Conservation (phyloP, 108 stramenopile species). For the Nannochloropsis salina region DNA sequence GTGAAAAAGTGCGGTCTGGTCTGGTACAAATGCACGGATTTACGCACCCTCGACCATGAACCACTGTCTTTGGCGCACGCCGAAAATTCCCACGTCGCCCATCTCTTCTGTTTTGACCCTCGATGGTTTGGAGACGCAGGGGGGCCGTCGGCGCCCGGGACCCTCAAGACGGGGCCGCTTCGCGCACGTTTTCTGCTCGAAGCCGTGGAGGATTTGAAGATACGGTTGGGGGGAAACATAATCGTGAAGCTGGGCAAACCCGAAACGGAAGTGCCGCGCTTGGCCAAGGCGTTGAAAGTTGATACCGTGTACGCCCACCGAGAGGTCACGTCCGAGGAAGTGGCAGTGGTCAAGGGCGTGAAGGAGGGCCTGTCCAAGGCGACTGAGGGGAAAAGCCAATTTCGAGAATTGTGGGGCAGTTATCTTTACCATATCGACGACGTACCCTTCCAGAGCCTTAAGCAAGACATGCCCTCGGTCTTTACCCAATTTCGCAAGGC, state of each 20-base stretch:
- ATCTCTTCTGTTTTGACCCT: constrained; percentile 32
- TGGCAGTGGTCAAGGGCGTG: constrained; percentile 15
- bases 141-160: background rate
- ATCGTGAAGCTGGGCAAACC: constrained; percentile 21
- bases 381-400: constrained; percentile 3
- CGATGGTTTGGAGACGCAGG: constrained; percentile 27
- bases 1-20: constrained; percentile 24
- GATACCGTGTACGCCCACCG: constrained; percentile 34
- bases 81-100: constrained; percentile 22
- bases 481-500: constrained; percentile 85
- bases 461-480: constrained; percentile 67
- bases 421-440: constrained; percentile 75
- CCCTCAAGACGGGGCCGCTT: background rate
- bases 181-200: constrained; percentile 35
- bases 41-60: constrained; percentile 33
- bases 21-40: constrained; percentile 35
- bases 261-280: constrained; percentile 22
- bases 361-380: background rate
- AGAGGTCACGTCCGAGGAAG: constrained; percentile 48
- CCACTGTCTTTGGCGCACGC: constrained; percentile 28
- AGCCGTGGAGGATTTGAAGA: constrained; percentile 23
- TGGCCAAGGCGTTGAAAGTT: constrained; percentile 15
- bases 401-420: constrained; percentile 72
- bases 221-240: constrained; percentile 11
- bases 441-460: constrained; percentile 61